These are phyloP conservation scores for Pythium aquatile DNA, from an alignment of 352 stramenopile species.

Conservation along the genomic window DNA sequence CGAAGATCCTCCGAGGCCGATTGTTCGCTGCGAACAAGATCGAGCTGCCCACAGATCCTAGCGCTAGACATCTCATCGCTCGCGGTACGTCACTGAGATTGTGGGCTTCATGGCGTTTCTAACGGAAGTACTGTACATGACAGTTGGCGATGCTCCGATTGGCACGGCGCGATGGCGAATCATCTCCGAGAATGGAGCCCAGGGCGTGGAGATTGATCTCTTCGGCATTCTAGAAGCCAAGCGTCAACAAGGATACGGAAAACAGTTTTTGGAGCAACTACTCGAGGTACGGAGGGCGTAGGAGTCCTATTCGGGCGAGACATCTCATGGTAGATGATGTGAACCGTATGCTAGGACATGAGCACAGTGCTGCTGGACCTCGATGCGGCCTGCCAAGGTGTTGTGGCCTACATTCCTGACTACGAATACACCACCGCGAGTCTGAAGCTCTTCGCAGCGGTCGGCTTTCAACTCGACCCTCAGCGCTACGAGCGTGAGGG, in stretches of 20 bases:
- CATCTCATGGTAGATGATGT: slow-evolving; percentile 4
- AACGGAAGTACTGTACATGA: slow-evolving; percentile 2
- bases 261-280: slow-evolving; percentile 44
- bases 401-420: slow-evolving; percentile 46
- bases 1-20: slow-evolving; percentile 43
- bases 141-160: slow-evolving; percentile 74
- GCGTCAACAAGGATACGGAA: slow-evolving; percentile 50
- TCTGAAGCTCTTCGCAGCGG: slow-evolving; percentile 52
- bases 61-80: slow-evolving; percentile 52
- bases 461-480: slow-evolving; percentile 44
- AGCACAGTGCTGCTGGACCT: slow-evolving; percentile 38
- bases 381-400: slow-evolving; percentile 26
- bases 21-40: slow-evolving; percentile 35
- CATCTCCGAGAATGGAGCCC: slow-evolving; percentile 37
- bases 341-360: slow-evolving; percentile 39
- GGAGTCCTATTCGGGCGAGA: background rate
- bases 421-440: slow-evolving; percentile 30
- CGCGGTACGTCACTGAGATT: slow-evolving; percentile 42
- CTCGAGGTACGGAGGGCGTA: slow-evolving; percentile 37
- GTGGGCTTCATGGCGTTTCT: background rate
- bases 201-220: slow-evolving; percentile 55
- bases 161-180: slow-evolving; percentile 52
- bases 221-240: slow-evolving; percentile 58
- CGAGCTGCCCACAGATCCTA: slow-evolving; percentile 37
- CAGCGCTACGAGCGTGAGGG: slow-evolving; percentile 33